phyloP scores from a whole-genome alignment of 2,329 filamentous ascomycete genomes.

The Tolypocladium endophyticum region DNA sequence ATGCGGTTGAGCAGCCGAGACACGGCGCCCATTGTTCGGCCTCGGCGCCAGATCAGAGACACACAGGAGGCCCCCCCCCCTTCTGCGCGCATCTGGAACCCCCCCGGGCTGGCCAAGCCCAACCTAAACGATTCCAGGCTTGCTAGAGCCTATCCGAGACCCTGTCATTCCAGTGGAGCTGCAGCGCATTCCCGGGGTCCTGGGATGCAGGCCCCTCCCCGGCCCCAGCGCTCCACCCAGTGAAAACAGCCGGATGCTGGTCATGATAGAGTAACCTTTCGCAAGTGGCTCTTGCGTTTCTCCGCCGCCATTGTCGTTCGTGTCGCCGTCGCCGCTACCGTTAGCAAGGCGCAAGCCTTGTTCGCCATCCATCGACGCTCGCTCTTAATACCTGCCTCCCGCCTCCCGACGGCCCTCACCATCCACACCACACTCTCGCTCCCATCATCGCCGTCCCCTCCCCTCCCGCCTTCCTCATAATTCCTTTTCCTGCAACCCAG shows the following conservation, averaged over 20 bases:
- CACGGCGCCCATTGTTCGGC: not conserved
- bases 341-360: not conserved
- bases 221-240: not conserved
- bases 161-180: not conserved
- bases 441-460: not conserved
- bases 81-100: not conserved
- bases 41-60: not conserved
- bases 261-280: not conserved
- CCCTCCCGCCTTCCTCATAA: not conserved
- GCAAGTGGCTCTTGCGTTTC: not conserved
- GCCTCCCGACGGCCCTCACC: not conserved
- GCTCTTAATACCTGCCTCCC: not conserved
- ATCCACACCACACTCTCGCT: not conserved
- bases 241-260: not conserved
- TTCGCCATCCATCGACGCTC: not conserved
- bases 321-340: not conserved
- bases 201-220: not conserved
- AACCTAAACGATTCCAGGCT: not conserved
- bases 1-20: not conserved
- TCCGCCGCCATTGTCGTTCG: not conserved
- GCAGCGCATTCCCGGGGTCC: not conserved
- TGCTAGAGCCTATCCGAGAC: not conserved
- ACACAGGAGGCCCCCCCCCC: not conserved
- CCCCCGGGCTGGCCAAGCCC: not conserved
- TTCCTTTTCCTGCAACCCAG: too few relatives aligned